Percentiles rank a stretch among this genome's conserved stretches.
Evolutionary conservation across 768 basidiomycete genomes (phyloP).

Genomic region (Rhodocollybia butyracea): DNA sequence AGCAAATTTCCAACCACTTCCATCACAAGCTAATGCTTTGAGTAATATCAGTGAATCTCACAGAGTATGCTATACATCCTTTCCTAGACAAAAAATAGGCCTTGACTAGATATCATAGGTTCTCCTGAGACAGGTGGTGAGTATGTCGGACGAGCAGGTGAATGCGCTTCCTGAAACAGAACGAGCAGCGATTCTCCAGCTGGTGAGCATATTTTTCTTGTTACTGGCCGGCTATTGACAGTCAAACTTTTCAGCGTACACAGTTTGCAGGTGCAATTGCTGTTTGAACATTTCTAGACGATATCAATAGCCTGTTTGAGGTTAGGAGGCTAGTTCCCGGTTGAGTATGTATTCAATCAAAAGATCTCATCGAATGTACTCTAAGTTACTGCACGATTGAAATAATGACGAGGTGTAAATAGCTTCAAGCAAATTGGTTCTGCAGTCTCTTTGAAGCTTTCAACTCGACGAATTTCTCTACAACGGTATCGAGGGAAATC

Average conservation of each 20-base stretch:
- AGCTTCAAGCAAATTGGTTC: constrained; percentile 39
- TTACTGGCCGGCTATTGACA: neutral
- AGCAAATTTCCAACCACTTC: neutral
- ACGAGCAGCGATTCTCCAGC: constrained; percentile 71
- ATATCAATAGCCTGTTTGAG: neutral
- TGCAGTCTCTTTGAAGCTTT: constrained; percentile 49
- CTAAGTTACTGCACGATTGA: neutral
- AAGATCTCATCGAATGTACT: neutral
- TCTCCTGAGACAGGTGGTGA: constrained; percentile 86
- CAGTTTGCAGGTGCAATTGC: constrained; percentile 3
- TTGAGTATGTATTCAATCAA: neutral
- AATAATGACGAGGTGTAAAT: too few relatives aligned
- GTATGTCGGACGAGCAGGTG: constrained; percentile 80
- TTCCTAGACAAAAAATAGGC: neutral
- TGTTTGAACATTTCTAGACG: neutral
- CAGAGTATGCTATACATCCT: neutral
- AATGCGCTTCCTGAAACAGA: constrained; percentile 76
- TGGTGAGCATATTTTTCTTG: constrained; percentile 43
- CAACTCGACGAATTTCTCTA: constrained; percentile 66
- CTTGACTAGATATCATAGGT: constrained; percentile 38
- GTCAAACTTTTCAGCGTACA: neutral
- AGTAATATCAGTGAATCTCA: constrained; percentile 5
- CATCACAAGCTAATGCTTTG: neutral
- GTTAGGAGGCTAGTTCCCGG: too few relatives aligned
- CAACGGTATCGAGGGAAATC: constrained; percentile 66